Conservation (phyloP, 208 protist genomes). For the Trypanosoma boissoni region DNA sequence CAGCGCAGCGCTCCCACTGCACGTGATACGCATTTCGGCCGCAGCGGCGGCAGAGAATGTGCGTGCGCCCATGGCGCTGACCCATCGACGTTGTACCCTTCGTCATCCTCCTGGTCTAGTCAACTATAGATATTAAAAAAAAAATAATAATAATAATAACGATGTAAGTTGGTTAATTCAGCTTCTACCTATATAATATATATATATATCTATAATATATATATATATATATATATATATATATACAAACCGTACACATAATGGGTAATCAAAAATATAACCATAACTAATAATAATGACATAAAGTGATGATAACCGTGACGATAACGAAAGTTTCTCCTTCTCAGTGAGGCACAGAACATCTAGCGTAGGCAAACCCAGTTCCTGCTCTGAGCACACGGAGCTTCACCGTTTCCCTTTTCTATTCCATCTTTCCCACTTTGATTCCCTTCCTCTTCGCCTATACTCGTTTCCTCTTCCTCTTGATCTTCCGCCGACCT, state of each 20-base stretch:
- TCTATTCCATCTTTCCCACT: background rate
- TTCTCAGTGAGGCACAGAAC: too few relatives aligned
- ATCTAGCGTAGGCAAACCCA: too few relatives aligned
- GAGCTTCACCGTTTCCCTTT: background rate
- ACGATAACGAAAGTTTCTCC: too few relatives aligned
- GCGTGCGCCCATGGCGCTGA: conserved; percentile 92
- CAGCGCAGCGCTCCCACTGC: conserved; percentile 97
- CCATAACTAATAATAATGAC: conserved; percentile 1
- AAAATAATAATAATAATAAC: background rate
- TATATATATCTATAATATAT: conserved; percentile 1
- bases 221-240: background rate
- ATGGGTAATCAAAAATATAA: background rate
- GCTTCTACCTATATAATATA: background rate
- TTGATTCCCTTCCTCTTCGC: background rate
- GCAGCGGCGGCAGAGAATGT: conserved; percentile 98
- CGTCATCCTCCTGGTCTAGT: conserved; percentile 45
- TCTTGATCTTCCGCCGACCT: background rate
- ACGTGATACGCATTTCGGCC: conserved; percentile 96
- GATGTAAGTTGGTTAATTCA: too few relatives aligned
- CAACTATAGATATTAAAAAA: background rate
- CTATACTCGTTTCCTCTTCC: background rate
- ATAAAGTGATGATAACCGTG: too few relatives aligned
- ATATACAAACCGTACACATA: background rate
- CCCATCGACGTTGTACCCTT: conserved; percentile 92
- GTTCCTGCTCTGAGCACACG: too few relatives aligned